These are phyloP conservation scores for Manihot esculenta DNA, from an alignment of 441 rosid genomes.

Conservation along the genomic window DNA sequence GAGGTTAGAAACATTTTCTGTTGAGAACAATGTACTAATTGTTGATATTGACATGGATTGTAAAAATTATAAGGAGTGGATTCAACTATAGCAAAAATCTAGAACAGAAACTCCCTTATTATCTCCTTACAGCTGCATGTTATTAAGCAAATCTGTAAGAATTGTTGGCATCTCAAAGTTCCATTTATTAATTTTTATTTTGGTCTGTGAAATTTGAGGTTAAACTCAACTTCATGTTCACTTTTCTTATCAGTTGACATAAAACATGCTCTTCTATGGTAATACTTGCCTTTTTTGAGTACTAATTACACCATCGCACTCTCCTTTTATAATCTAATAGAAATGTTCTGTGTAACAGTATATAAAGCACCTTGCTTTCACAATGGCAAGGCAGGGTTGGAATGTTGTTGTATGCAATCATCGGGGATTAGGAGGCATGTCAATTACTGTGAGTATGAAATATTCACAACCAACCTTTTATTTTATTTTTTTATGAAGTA, in stretches of 20 bases:
- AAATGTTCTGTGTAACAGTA: slow-evolving; percentile 34
- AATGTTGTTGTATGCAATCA: slow-evolving; percentile 58
- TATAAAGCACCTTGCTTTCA: slow-evolving; percentile 44
- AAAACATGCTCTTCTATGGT: neutral
- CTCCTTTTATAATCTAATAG: neutral
- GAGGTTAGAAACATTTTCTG: neutral
- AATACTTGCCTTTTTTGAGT: neutral
- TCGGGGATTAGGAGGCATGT: slow-evolving; percentile 54
- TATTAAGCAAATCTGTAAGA: neutral
- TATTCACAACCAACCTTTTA: slow-evolving; percentile 7
- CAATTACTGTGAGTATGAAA: slow-evolving; percentile 46
- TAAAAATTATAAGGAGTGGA: neutral
- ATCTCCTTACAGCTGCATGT: neutral
- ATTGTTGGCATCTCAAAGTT: neutral
- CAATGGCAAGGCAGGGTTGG: slow-evolving; percentile 43
- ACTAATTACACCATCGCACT: neutral
- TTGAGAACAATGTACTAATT: neutral
- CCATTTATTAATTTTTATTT: neutral
- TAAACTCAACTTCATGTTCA: neutral
- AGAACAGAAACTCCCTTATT: neutral
- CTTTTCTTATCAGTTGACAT: neutral
- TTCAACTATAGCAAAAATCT: neutral
- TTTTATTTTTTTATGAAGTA: neutral
- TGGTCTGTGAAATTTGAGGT: neutral
- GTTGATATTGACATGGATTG: neutral